These are phyloP conservation scores for Fusarium keratoplasticum DNA, from an alignment of 2,329 filamentous ascomycete species.

Conservation along the genomic window DNA sequence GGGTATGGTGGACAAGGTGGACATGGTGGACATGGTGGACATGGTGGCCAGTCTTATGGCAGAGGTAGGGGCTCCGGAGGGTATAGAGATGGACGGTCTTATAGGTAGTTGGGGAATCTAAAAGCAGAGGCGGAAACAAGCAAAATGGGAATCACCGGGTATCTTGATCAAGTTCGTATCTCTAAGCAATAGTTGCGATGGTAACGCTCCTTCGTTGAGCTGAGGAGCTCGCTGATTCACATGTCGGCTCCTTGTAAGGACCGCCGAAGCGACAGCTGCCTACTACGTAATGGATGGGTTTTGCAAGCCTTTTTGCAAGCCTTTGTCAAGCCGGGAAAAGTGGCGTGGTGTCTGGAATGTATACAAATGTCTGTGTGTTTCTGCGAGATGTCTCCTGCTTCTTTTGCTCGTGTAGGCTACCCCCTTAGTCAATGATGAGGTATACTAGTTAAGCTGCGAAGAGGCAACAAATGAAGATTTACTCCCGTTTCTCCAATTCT, in stretches of 20 bases:
- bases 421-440: not conserved
- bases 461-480: not conserved
- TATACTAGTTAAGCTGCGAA: not conserved
- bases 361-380: conserved; percentile 1
- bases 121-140: not conserved
- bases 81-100: conserved; percentile 37
- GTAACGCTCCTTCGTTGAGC: not conserved
- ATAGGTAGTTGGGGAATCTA: conserved; percentile 27
- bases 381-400: not conserved
- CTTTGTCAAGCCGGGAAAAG: not conserved
- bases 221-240: not conserved
- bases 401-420: not conserved
- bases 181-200: not conserved
- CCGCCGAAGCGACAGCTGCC: not conserved
- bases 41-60: conserved; percentile 29
- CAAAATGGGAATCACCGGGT: not conserved
- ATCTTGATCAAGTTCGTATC: not conserved
- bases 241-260: not conserved
- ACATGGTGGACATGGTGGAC: conserved; percentile 32
- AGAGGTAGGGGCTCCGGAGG: conserved; percentile 35
- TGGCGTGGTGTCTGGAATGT: conserved; percentile 12
- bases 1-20: conserved; percentile 18
- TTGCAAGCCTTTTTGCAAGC: not conserved
- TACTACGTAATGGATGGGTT: not conserved
- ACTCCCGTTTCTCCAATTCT: not conserved